Base-by-base conservation (phyloP, 2,329 filamentous ascomycete species). In the Xylariaceae sp. region DNA sequence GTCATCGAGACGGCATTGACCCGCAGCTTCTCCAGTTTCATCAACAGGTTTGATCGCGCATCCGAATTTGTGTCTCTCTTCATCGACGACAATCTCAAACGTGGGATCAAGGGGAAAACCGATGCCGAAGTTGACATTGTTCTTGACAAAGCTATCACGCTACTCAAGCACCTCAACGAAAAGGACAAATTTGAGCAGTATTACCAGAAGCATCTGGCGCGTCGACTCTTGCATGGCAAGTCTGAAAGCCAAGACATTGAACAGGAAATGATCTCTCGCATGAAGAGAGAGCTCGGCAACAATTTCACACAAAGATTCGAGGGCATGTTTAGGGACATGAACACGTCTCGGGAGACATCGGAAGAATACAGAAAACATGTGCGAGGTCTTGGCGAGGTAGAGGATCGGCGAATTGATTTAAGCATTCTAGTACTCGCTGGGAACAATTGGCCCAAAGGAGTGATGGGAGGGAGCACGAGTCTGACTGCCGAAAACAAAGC, bases 281-380 rank as follows among this genome's bases (percentile, higher is more conserved):
- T 99, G 90, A 97, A 96, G 77, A 83, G 94, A 64, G 92, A 96
- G 67, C 83, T 97, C 45, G 94, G 94, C 36, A 95, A 95, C 66
- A 86, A 90, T 58, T 97, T 97, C 66, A 97, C 94, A 0, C 76
- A 83, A 62, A 95, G 95, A 66, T 82, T 99, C 40, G 94, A 99
- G 65, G 88, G 90, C 57, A 97, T 99, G 90, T 96, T 99, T 75
- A 91, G 90, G 70, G 94, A 99, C 63, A 91, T 97, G 81, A 83
- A 86, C 14, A 83, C 91, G 11, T 96, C 91, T 0, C 83, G 86
- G 47, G 92, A 96, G 57, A 78, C 96, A 22, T 90, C 88, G 0
- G 72, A 82, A 11, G 83, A 80, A 48, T 97, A 95, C 72, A 86
- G 85, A 57, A 78, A 80, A 14, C 82, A 92, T 55, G 82, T 82